Conservation (phyloP, 805 yeast genomes). For the Ogataea kodamae region DNA sequence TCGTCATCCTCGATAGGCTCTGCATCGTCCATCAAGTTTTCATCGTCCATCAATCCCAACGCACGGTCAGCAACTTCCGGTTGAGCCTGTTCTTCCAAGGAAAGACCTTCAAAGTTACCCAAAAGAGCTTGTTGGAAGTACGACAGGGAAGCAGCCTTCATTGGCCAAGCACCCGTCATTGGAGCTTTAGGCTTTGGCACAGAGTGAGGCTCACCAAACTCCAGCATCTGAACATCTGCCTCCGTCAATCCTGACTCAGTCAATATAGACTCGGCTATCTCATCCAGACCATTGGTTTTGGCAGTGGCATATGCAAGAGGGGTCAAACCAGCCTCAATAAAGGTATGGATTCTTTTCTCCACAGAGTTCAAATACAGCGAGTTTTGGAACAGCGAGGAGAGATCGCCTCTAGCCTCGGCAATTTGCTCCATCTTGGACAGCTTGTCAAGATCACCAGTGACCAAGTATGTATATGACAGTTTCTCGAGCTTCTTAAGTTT, state of each 20-base stretch:
- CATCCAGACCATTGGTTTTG: constrained; percentile 75
- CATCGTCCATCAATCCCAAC: constrained; percentile 30
- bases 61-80: constrained; percentile 17
- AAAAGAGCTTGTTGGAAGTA: constrained; percentile 81
- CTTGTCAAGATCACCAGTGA: constrained; percentile 76
- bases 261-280: constrained; percentile 67
- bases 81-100: constrained; percentile 51
- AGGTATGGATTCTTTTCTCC: constrained; percentile 69
- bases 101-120: constrained; percentile 69
- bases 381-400: constrained; percentile 76
- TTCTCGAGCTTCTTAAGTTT: constrained; percentile 83
- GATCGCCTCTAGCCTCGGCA: constrained; percentile 84
- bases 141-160: constrained; percentile 65
- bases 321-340: constrained; percentile 72
- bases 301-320: constrained; percentile 95
- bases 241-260: constrained; percentile 64
- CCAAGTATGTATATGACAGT: constrained; percentile 81
- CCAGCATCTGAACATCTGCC: constrained; percentile 49
- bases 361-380: constrained; percentile 73
- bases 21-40: constrained; percentile 41
- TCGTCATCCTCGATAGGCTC: constrained; percentile 57
- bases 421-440: constrained; percentile 81
- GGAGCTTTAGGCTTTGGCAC: constrained; percentile 50
- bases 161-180: constrained; percentile 68
- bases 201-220: constrained; percentile 36